Evolutionary conservation across 371 early-diverging fungal genomes (phyloP).

Genomic region (Phascolomyces articulosus): DNA sequence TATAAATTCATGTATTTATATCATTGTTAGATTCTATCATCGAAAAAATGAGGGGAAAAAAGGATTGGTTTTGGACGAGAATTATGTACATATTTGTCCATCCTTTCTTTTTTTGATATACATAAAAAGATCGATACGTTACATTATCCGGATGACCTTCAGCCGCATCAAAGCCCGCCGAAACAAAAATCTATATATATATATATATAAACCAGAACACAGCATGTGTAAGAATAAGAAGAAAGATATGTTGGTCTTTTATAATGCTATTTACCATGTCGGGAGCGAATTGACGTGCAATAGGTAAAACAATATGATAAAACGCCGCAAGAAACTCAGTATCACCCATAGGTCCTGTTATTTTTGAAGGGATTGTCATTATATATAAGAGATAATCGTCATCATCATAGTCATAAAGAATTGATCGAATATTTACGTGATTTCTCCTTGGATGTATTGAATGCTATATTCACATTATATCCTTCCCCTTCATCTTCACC

Average conservation of each 20-base stretch:
- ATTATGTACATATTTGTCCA: not conserved
- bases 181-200: slow-evolving; percentile 52
- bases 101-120: too few relatives aligned
- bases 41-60: too few relatives aligned
- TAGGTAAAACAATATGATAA: slow-evolving; percentile 63
- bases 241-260: too few relatives aligned
- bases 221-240: not conserved
- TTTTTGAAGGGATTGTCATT: too few relatives aligned
- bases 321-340: slow-evolving; percentile 70
- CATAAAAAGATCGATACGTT: too few relatives aligned
- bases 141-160: slow-evolving; percentile 68
- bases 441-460: slow-evolving; percentile 49
- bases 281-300: slow-evolving; percentile 62
- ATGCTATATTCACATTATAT: slow-evolving; percentile 67
- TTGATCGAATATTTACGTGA: slow-evolving; percentile 40
- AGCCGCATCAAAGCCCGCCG: slow-evolving; percentile 74
- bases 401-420: not conserved
- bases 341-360: slow-evolving; percentile 65
- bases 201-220: not conserved
- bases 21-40: too few relatives aligned
- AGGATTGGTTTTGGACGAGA: too few relatives aligned
- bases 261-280: slow-evolving; percentile 67
- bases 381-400: too few relatives aligned
- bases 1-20: too few relatives aligned
- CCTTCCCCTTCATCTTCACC: slow-evolving; percentile 57